Conservation (phyloP, 2,329 filamentous ascomycete species). For the Verticillium longisporum region DNA sequence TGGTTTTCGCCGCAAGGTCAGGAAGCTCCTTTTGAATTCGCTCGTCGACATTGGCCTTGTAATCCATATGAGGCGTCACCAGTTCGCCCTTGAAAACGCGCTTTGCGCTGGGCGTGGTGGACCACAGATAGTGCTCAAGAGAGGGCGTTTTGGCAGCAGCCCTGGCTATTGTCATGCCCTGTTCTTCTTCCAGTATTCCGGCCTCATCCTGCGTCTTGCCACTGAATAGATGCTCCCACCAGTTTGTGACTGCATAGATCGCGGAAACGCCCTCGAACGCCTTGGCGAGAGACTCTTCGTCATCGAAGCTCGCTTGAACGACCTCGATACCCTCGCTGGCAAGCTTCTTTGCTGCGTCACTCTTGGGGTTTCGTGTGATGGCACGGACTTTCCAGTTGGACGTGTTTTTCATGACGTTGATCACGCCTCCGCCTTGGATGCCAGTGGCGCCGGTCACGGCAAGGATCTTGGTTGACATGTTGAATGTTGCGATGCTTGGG, state of each 20-base stretch:
- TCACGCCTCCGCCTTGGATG: slow-evolving; percentile 22
- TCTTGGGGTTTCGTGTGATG: slow-evolving; percentile 20
- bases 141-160: slow-evolving; percentile 27
- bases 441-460: slow-evolving; percentile 24
- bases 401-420: slow-evolving; percentile 19
- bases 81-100: slow-evolving; percentile 22
- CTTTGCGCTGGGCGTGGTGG: slow-evolving; percentile 29
- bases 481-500: neutral
- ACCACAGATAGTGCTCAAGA: slow-evolving; percentile 38
- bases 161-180: slow-evolving; percentile 33
- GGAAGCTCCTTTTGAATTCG: slow-evolving; percentile 27
- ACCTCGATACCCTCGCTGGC: slow-evolving; percentile 19
- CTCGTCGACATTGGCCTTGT: slow-evolving; percentile 31
- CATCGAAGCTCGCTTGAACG: slow-evolving; percentile 30
- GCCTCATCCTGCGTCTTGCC: slow-evolving; percentile 2
- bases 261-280: slow-evolving; percentile 23
- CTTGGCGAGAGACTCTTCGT: slow-evolving; percentile 26
- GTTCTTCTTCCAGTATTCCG: slow-evolving; percentile 22
- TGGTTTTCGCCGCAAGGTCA: slow-evolving; percentile 27
- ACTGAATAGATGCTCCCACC: neutral
- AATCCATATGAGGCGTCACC: slow-evolving; percentile 32
- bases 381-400: slow-evolving; percentile 18
- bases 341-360: slow-evolving; percentile 19
- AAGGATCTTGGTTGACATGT: slow-evolving; percentile 13
- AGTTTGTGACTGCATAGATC: slow-evolving; percentile 3